A percentile compares a stretch with the other conserved stretches of the same genome.
Conservation (phyloP, 139 green algal species). For the Volvox africanus region DNA sequence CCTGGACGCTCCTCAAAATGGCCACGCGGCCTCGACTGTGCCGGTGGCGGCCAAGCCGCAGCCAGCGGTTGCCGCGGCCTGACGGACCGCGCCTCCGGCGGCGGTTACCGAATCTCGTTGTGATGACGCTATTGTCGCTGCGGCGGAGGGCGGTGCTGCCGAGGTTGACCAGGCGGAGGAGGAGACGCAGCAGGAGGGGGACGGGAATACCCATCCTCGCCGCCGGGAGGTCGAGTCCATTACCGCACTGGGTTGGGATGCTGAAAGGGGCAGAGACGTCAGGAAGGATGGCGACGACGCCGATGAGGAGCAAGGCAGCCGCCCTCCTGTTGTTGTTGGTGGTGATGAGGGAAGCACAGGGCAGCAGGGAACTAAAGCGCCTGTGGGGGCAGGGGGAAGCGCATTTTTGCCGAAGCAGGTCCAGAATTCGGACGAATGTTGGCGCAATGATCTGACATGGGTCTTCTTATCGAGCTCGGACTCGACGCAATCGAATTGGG, state of each 20-base stretch:
- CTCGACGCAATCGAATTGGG: no score
- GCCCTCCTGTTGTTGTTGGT: no score
- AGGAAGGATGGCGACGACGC: no score
- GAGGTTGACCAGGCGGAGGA: constrained; percentile 3
- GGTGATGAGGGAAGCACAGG: no score
- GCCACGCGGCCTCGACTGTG: not conserved
- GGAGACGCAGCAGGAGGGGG: not conserved
- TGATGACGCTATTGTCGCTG: not conserved
- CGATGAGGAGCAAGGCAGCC: no score
- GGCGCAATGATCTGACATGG: no score
- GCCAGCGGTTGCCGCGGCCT: constrained; percentile 32
- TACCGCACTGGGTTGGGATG: not conserved
- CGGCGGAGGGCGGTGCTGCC: not conserved
- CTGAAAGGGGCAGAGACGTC: not conserved
- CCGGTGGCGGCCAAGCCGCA: not conserved
- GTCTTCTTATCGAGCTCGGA: no score
- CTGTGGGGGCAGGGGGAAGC: no score
- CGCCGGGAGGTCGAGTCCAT: not conserved
- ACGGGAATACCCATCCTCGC: not conserved
- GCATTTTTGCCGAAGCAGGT: no score
- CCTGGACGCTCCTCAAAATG: constrained; percentile 62
- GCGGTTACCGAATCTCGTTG: not conserved
- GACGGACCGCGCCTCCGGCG: constrained; percentile 37
- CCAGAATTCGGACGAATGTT: no score
- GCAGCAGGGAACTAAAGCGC: no score